phyloP scores from a whole-genome alignment of 352 stramenopile species.

The Aphanomyces euteiches region DNA sequence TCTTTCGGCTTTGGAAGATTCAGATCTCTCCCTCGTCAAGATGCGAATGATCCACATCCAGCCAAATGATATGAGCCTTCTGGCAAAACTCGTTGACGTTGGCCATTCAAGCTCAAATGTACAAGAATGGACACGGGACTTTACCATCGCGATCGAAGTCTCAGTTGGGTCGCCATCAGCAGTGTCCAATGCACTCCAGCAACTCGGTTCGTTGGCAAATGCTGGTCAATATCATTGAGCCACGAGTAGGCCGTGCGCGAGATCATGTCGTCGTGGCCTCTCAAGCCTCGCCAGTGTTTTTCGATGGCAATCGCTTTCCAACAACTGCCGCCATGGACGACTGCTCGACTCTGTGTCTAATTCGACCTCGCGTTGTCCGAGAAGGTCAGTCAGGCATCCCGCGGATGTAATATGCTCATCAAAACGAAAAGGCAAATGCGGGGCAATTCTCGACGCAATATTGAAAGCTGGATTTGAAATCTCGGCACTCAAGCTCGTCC shows the following conservation, averaged over 20 bases:
- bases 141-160: constrained; percentile 25
- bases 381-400: constrained; percentile 30
- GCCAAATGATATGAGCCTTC: constrained; percentile 2
- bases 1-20: constrained; percentile 12
- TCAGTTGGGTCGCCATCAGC: constrained; percentile 34
- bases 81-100: constrained; percentile 7
- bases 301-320: constrained; percentile 29
- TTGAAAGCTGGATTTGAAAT: constrained; percentile 80
- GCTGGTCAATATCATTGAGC: too few species aligned
- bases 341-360: constrained; percentile 59
- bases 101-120: not conserved
- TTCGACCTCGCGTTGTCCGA: constrained; percentile 56
- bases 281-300: not conserved
- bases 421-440: constrained; percentile 38
- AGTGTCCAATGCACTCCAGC: constrained; percentile 33
- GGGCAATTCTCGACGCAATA: constrained; percentile 80
- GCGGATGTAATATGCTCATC: too few species aligned
- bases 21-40: constrained; percentile 23
- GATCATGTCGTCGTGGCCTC: constrained; percentile 32
- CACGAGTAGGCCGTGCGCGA: constrained; percentile 9
- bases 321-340: constrained; percentile 55
- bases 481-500: constrained; percentile 82
- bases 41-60: constrained; percentile 23
- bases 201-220: constrained; percentile 29
- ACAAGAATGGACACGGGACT: constrained; percentile 26